A percentile compares a stretch with the other conserved stretches of the same genome.
Conservation (phyloP, 2,329 filamentous ascomycete genomes). For the Colletotrichum sp. region DNA sequence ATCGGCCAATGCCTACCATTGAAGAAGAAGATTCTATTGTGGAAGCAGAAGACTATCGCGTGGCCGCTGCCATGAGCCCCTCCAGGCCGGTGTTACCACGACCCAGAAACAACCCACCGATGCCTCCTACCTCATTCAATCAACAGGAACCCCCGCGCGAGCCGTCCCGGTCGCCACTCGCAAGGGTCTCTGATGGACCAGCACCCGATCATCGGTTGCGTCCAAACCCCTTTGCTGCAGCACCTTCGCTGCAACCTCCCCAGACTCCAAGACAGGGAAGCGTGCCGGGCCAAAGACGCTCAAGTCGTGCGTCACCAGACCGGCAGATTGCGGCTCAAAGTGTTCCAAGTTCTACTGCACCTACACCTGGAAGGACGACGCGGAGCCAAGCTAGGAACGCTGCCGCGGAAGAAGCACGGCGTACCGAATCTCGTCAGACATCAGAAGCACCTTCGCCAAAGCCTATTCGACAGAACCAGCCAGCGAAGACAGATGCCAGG, state of each 20-base stretch:
- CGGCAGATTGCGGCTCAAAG: background rate
- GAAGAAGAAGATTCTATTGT: conserved; percentile 2
- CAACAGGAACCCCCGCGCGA: background rate
- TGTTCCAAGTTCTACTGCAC: background rate
- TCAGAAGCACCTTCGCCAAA: background rate
- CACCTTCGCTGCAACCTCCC: background rate
- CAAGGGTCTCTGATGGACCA: background rate
- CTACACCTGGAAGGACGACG: background rate
- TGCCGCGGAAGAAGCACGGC: background rate
- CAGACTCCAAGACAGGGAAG: background rate
- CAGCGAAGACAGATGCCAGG: no score
- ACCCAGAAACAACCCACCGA: background rate
- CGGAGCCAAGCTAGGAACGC: background rate
- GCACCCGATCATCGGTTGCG: background rate
- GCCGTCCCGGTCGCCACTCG: background rate
- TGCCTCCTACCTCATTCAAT: background rate
- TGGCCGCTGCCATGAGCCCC: background rate
- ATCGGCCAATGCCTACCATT: background rate
- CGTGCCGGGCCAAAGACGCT: background rate
- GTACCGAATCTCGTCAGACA: background rate
- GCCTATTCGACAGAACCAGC: background rate
- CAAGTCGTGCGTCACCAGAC: background rate
- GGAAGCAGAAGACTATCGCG: background rate
- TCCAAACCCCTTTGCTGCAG: background rate
- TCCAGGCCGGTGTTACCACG: background rate